Conservation (phyloP, 352 stramenopile genomes). For the Phytophthora lateralis region DNA sequence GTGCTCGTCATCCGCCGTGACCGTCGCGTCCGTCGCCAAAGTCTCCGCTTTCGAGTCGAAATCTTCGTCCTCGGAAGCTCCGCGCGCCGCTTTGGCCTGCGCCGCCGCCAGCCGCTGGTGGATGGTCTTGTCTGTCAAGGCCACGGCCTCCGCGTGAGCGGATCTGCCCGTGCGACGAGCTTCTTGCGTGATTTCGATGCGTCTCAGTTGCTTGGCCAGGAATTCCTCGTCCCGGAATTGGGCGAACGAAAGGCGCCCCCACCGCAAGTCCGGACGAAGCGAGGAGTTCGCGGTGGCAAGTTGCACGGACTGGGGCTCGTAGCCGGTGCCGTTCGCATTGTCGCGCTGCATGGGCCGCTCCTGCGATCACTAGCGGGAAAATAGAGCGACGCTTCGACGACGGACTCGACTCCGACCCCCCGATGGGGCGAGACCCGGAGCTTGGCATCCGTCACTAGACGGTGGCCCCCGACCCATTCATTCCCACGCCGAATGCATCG, state of each 20-base stretch:
- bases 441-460: background rate
- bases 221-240: constrained; percentile 76
- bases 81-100: constrained; percentile 27
- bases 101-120: constrained; percentile 26
- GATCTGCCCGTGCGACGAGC: constrained; percentile 28
- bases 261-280: constrained; percentile 62
- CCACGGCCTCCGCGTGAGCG: background rate
- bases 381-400: constrained; percentile 26
- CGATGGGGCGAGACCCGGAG: background rate
- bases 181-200: constrained; percentile 51
- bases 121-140: constrained; percentile 26
- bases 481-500: constrained; percentile 5
- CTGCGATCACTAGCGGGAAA: constrained; percentile 6
- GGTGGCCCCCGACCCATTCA: background rate
- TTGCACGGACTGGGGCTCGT: constrained; percentile 22
- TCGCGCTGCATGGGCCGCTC: constrained; percentile 21
- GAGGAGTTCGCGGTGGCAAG: constrained; percentile 1
- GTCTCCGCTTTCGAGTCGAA: constrained; percentile 26
- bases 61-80: constrained; percentile 28
- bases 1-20: constrained; percentile 3
- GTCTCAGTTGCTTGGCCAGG: constrained; percentile 65
- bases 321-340: constrained; percentile 28
- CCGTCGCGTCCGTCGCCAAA: constrained; percentile 1
- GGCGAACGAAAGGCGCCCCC: constrained; percentile 63
- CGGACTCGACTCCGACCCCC: constrained; percentile 1